These are phyloP conservation scores for Salvia splendens DNA, from an alignment of 257 asterid species.

Conservation along the genomic window DNA sequence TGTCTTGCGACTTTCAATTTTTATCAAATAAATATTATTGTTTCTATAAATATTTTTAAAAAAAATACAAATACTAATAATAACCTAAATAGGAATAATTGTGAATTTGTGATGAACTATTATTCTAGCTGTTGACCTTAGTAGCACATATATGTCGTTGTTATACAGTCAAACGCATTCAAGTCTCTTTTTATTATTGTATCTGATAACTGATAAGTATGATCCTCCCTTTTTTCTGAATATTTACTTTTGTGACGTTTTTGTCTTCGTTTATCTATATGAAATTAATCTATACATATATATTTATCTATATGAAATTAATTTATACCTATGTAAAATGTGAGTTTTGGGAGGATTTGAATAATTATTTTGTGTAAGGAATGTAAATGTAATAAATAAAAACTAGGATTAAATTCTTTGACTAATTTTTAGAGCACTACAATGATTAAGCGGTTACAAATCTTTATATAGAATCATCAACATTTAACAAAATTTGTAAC, in stretches of 20 bases:
- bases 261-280: neutral
- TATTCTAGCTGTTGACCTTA: conserved; percentile 4
- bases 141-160: neutral
- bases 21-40: neutral
- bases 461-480: too few relatives aligned
- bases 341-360: too few relatives aligned
- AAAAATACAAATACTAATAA: neutral
- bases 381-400: too few relatives aligned
- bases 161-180: conserved; percentile 21
- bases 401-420: too few relatives aligned
- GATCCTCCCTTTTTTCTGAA: neutral
- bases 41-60: neutral
- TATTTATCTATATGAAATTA: too few relatives aligned
- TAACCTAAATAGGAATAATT: neutral
- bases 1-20: neutral
- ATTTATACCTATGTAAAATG: too few relatives aligned
- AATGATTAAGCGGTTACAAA: too few relatives aligned
- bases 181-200: neutral
- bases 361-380: too few relatives aligned
- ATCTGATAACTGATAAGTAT: neutral
- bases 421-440: too few relatives aligned
- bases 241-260: neutral
- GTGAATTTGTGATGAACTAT: neutral
- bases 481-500: too few relatives aligned
- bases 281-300: neutral